Conservation (phyloP, 2,329 filamentous ascomycete genomes). For the Beauveria sp. region DNA sequence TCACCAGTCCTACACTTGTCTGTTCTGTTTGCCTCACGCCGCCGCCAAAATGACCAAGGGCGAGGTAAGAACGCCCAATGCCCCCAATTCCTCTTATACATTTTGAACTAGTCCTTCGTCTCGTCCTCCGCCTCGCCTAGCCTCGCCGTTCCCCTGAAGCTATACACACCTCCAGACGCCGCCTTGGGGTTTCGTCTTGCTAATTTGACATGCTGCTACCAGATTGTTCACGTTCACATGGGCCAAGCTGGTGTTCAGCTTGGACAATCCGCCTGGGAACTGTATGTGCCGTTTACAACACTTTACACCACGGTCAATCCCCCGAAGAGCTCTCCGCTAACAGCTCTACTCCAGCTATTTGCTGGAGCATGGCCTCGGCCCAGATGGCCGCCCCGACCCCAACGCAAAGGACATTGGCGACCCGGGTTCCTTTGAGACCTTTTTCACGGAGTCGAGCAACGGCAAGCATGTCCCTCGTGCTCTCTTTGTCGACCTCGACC, state of each 20-base stretch:
- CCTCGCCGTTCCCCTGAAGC: conserved; percentile 3
- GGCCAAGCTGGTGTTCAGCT: conserved; percentile 67
- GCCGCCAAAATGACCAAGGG: conserved; percentile 43
- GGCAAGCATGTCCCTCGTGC: conserved; percentile 67
- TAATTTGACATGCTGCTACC: conserved; percentile 15
- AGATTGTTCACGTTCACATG: conserved; percentile 58
- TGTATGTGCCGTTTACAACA: conserved; percentile 43
- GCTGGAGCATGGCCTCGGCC: conserved; percentile 62
- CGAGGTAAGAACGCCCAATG: conserved; percentile 36
- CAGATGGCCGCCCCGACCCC: conserved; percentile 57
- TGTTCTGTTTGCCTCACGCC: conserved; percentile 16
- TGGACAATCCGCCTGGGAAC: conserved; percentile 68
- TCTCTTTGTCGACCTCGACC: conserved; percentile 66
- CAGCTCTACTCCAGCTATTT: conserved; percentile 49
- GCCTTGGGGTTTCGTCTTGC: conserved; percentile 4
- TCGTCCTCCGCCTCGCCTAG: conserved; percentile 12
- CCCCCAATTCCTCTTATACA: background rate
- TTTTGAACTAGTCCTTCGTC: background rate
- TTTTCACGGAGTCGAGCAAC: conserved; percentile 64
- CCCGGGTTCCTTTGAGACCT: conserved; percentile 61
- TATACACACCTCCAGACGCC: conserved; percentile 1
- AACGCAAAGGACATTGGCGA: conserved; percentile 52
- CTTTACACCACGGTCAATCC: conserved; percentile 7
- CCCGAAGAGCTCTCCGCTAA: background rate
- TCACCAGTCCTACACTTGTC: conserved; percentile 16